Base-by-base conservation (phyloP, 495 filamentous ascomycete species). In the Penicillium ucsense region DNA sequence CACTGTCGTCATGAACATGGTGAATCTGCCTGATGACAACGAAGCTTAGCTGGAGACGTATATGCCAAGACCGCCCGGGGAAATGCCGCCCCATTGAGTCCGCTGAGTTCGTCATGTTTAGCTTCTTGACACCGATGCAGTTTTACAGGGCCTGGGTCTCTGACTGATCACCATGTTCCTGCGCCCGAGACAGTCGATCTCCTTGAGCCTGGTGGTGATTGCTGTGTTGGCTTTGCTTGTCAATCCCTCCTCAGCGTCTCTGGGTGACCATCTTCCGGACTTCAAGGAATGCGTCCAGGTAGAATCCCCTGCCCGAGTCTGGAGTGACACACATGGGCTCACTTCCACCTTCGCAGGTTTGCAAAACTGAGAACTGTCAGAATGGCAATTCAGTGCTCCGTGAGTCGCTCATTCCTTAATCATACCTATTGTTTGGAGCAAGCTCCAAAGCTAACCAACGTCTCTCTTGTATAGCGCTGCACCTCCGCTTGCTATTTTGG, bases 261-360 rank as follows among this genome's bases (percentile, higher is more conserved):
- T 83, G 40, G 92, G 92, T 47, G 92, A 98, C 64, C 78, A 82
- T 41, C 73, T 96, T 38, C 88, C 88, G 8, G 91, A 95, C 55
- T 98, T 98, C 64, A 77, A 72, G 57, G 76, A 88, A 67, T 98
- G 92, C 66, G 82, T 98, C 43, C 60, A 88, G 75, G 91, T 95
- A 77, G 39, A 38, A 49, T 51, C 38, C 12, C 10, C 28, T 5
- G 10, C 41, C 45, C 20, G 30, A 11, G 20, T 20, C 38, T 11
- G 4, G 38, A 28, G 38, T 32, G 47, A 49, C 30, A 3, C n/a
- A 0, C 4, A 35, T 12, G 42, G 11, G 42, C 48, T 57, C 46
- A 62, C 58, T 49, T 55, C 41, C 27, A 43, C 8, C 20, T 20
- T 20, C 20, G 5, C 58, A 97, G 91, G 76, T 85, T 43, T 98